These are phyloP conservation scores for Peronosclerospora sorghi DNA, from an alignment of 352 stramenopile genomes.

Conservation along the genomic window DNA sequence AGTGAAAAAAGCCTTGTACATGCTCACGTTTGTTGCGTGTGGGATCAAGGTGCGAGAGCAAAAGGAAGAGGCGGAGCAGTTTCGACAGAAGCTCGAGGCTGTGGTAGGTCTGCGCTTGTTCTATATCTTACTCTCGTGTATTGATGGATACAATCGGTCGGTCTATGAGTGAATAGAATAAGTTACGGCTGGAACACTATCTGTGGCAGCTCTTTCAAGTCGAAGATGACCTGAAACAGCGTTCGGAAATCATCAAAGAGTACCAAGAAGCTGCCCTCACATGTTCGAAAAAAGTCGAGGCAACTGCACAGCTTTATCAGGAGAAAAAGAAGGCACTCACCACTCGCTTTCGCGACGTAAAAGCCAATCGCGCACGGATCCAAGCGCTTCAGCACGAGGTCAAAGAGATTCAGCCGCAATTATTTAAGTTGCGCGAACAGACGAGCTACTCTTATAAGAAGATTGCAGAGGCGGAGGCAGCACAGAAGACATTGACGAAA, in stretches of 20 bases:
- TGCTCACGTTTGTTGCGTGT: background rate
- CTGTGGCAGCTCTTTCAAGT: conserved; percentile 95
- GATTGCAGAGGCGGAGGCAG: too few species aligned
- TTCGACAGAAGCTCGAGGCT: conserved; percentile 53
- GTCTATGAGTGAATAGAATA: conserved; percentile 22
- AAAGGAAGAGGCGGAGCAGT: conserved; percentile 87
- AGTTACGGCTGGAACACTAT: conserved; percentile 87
- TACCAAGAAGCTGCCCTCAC: conserved; percentile 34
- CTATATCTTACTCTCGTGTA: background rate
- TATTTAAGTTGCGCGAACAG: too few species aligned
- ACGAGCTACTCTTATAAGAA: too few species aligned
- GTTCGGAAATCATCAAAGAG: conserved; percentile 62
- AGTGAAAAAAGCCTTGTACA: too few species aligned
- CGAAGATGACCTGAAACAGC: conserved; percentile 65
- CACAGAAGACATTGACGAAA: too few species aligned
- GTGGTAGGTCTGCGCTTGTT: conserved; percentile 25
- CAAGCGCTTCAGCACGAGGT: too few species aligned
- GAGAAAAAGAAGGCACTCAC: conserved; percentile 72
- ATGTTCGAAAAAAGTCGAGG: conserved; percentile 40
- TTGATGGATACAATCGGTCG: background rate
- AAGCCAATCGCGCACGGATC: too few species aligned
- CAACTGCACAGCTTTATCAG: too few species aligned
- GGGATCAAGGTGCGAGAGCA: conserved; percentile 86
- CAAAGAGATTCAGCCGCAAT: too few species aligned
- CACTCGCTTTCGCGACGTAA: conserved; percentile 38